Evolutionary conservation across 163 green algal species (phyloP), one percentile per base, ranked within the genome.

Genomic region (Prototheca cutis): DNA sequence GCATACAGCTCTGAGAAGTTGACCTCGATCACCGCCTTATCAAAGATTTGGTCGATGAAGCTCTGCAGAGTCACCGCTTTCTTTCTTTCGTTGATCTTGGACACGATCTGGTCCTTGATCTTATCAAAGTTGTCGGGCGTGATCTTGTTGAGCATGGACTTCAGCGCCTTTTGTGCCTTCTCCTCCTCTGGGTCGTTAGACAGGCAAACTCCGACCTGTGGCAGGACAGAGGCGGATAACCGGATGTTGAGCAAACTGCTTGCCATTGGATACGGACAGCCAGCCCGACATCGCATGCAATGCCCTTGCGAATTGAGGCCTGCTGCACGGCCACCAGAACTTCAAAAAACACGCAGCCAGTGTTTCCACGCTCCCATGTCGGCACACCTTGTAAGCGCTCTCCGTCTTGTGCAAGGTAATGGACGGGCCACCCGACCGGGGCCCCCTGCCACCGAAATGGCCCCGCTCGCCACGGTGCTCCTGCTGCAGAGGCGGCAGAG

Each of bases 91-190:
- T 95, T 91, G 52, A 96, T 78, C 72, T 93, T 74, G 8, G 71
- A 57, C n/a, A 68, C 21, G 29, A 77, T 76, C 48, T 76, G 62
- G 0, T 72, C 59, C 4, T 80, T 78, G 33, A 98, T 84, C 33
- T 77, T 82, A 21, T 94, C 88, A 68, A 96, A 98, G 75, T 96
- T 98, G 65, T 98, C 80, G 19, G 88, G 90, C 40, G 91, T 98
- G 40, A 98, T 84, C 86, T 98, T 98, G 79, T 98, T 98, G 19
- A 98, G 82, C 56, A 95, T 81, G 23, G 71, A 80, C 82, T 95
- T 97, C 72, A 97, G 84, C 39, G 60, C 59, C 67, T 90, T 89
- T 70, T 97, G 86, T 63, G 87, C 87, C 73, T 85, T 87, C 71
- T 95, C 82, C 77, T 97, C 91, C 66, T 94, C 91, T 6, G 85